phyloP scores from a whole-genome alignment of 2,329 filamentous ascomycete genomes.

The Colletotrichum phormii region DNA sequence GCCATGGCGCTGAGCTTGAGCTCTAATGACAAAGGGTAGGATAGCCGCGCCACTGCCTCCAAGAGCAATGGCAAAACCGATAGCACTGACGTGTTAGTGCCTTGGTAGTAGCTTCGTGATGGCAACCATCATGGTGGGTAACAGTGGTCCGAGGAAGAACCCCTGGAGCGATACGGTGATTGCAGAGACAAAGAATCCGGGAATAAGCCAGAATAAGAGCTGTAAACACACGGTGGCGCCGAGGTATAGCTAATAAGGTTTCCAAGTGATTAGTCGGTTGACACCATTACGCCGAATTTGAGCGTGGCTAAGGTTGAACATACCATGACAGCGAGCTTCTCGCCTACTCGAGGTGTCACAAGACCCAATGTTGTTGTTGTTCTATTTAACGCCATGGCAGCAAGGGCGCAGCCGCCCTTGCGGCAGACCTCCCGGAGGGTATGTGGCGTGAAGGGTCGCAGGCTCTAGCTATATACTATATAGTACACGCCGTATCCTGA shows the following conservation, averaged over 20 bases:
- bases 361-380: too few relatives aligned
- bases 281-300: neutral
- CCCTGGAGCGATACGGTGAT: conserved; percentile 78
- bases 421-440: too few relatives aligned
- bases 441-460: too few relatives aligned
- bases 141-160: conserved; percentile 82
- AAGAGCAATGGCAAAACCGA: conserved; percentile 82
- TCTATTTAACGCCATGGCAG: too few relatives aligned
- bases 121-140: conserved; percentile 77
- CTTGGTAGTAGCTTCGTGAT: conserved; percentile 77
- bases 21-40: conserved; percentile 75
- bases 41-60: conserved; percentile 78
- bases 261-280: neutral
- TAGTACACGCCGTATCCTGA: too few relatives aligned
- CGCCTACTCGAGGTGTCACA: conserved; percentile 71
- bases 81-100: conserved; percentile 79
- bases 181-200: conserved; percentile 79
- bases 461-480: too few relatives aligned
- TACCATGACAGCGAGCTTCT: conserved; percentile 6
- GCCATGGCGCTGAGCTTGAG: conserved; percentile 69
- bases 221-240: conserved; percentile 72
- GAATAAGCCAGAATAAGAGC: conserved; percentile 84
- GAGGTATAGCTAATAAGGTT: conserved; percentile 66
- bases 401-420: too few relatives aligned
- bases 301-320: neutral